A percentile compares a stretch with the other conserved stretches of the same genome.
These are phyloP conservation scores for Cladosporium sp. DNA, from an alignment of 2,329 filamentous ascomycete species.

Conservation along the genomic window DNA sequence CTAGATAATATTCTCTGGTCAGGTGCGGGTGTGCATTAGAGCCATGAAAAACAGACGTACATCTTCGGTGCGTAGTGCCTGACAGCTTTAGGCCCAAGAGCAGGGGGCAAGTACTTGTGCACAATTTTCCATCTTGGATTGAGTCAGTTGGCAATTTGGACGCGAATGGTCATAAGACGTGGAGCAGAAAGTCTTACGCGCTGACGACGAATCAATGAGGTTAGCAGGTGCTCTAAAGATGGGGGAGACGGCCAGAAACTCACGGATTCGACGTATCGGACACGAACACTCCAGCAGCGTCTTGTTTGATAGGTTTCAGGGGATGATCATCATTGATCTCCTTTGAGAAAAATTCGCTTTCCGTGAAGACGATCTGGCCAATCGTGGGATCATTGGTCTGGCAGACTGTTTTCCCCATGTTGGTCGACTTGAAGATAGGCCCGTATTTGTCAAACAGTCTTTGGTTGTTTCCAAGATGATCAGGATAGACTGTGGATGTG, in stretches of 20 bases:
- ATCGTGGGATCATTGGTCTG: slow-evolving; percentile 36
- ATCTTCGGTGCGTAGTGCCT: slow-evolving; percentile 58
- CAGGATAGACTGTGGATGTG: slow-evolving; percentile 33
- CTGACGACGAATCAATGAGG: background rate
- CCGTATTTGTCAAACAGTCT: slow-evolving; percentile 38
- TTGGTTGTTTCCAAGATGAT: slow-evolving; percentile 41
- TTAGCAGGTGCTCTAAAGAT: background rate
- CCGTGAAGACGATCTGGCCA: slow-evolving; percentile 30
- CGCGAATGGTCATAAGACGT: no score
- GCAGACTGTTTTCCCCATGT: slow-evolving; percentile 34
- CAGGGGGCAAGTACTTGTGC: slow-evolving; percentile 61
- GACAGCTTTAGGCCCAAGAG: slow-evolving; percentile 57
- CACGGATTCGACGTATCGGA: slow-evolving; percentile 47
- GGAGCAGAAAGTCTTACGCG: background rate
- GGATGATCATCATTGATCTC: slow-evolving; percentile 32
- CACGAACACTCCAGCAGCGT: slow-evolving; percentile 31
- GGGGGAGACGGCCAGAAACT: background rate
- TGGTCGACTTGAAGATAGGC: slow-evolving; percentile 34
- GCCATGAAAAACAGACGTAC: no score
- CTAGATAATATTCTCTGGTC: no score
- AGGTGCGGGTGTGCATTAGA: no score
- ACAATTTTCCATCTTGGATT: slow-evolving; percentile 43
- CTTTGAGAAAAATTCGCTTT: slow-evolving; percentile 41
- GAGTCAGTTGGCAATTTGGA: background rate
- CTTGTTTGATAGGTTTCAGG: slow-evolving; percentile 31